A percentile compares a stretch with the other conserved stretches of the same genome.
Conservation (phyloP, 495 filamentous ascomycete genomes). For the Podospora fimiseda region DNA sequence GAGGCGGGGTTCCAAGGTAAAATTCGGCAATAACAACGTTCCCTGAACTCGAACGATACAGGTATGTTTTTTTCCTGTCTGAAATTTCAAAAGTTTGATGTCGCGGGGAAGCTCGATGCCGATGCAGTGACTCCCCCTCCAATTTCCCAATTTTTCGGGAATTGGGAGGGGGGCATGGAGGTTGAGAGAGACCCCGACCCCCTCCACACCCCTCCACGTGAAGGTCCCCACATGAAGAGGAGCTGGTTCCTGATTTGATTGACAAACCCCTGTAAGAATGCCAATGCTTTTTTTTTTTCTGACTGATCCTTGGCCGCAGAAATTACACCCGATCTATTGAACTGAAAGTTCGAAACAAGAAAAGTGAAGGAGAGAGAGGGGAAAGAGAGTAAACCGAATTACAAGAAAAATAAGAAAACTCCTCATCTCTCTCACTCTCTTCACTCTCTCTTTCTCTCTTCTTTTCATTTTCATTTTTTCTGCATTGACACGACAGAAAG, state of each 20-base stretch:
- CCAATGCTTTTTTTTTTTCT: conserved; percentile 2
- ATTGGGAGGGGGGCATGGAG: not conserved
- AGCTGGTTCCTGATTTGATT: not conserved
- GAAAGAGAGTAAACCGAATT: too few species aligned
- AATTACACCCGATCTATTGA: not conserved
- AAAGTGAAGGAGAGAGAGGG: too few species aligned
- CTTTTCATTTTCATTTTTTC: not conserved
- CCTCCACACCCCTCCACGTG: conserved; percentile 9
- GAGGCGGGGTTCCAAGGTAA: too few species aligned
- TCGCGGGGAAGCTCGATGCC: too few species aligned
- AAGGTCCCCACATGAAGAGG: not conserved
- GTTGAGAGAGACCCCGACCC: too few species aligned
- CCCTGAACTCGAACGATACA: not conserved
- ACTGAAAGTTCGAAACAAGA: too few species aligned
- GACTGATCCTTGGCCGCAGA: not conserved
- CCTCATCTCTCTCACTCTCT: too few species aligned
- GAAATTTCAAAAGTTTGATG: too few species aligned
- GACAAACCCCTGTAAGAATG: not conserved
- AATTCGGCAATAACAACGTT: conserved; percentile 1
- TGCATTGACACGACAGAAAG: not conserved
- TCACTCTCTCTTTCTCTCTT: too few species aligned
- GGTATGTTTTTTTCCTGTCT: not conserved
- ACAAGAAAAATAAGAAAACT: too few species aligned
- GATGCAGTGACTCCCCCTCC: conserved; percentile 13
- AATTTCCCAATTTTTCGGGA: conserved; percentile 13